Base-by-base conservation (phyloP, 768 basidiomycete species). In the Strobilomyces echinocephalus region DNA sequence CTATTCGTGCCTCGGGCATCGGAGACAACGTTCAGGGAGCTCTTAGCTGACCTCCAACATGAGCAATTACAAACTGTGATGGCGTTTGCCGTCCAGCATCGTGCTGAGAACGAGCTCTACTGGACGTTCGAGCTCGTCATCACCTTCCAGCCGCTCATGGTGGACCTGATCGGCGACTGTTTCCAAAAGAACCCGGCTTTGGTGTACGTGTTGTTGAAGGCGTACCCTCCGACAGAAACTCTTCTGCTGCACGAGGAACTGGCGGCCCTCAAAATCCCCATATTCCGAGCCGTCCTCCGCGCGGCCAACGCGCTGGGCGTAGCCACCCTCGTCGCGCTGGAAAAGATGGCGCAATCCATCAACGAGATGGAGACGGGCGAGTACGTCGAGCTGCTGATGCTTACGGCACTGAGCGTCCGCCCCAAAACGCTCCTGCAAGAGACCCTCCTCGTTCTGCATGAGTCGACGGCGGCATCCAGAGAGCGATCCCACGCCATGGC, bases 361-460 rank as follows among this genome's bases (percentile, higher is more conserved):
- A 71, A 73, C 1, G 40, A 62, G 9, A 63, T 83, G 16, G 60
- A 66, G 11, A 59, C 77, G 5, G 61, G 67, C 8, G 63, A 73
- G 12, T 87, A 84, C 54, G 67, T 79, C 18, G 77, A 83, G 42
- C 59, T 84, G 5, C 69, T 86, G 12, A 79, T 78, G 73, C 63
- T 79, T 16, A 70, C 77, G 0, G 70, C 79, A 0, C 68, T 79
- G n/a, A 77, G 75, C 46, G 74, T 84, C 35, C 79, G 84, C 0
- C 65, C 80, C 0, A 72, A 71, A 28, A 69, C 76, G 8, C 70
- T 85, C 3, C 72, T 78, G 0, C 84, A 84, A 59, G 85, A 87
- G 64, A 67, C 82, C 2, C 72, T 87, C 8, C 67, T 86, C 1
- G 80, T 84, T 5, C 67, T 87, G 11, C 75, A 83, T 56, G 84